Evolutionary conservation across 2,329 filamentous ascomycete species (phyloP).

Genomic region (Microdochium paspali): DNA sequence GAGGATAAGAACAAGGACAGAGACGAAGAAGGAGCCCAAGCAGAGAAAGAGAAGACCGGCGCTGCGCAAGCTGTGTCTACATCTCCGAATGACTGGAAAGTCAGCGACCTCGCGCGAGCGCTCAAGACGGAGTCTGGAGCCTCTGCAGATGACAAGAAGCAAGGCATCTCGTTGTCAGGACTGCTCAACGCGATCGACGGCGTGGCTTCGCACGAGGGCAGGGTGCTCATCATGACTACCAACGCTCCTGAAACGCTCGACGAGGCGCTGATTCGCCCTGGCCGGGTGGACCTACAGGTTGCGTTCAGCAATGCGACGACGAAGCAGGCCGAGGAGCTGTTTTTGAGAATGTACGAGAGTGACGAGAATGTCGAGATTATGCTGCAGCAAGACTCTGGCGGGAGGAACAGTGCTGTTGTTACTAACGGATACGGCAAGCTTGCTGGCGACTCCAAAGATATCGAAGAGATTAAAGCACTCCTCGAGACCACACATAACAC

Average conservation of each 20-base stretch:
- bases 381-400: background rate
- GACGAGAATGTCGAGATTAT: constrained; percentile 16
- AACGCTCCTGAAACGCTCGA: constrained; percentile 68
- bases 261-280: constrained; percentile 63
- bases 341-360: constrained; percentile 50
- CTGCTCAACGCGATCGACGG: constrained; percentile 79
- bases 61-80: too few relatives aligned
- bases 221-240: constrained; percentile 75
- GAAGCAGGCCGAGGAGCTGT: constrained; percentile 46
- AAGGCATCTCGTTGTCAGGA: constrained; percentile 64
- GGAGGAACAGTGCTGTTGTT: background rate
- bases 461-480: too few relatives aligned
- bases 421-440: background rate
- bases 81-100: constrained; percentile 21
- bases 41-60: too few relatives aligned
- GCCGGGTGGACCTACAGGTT: constrained; percentile 62
- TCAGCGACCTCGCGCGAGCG: constrained; percentile 31
- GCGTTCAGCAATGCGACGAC: constrained; percentile 49
- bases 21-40: background rate
- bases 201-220: constrained; percentile 68
- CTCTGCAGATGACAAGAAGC: constrained; percentile 23
- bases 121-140: constrained; percentile 27
- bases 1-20: background rate
- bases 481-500: too few relatives aligned
- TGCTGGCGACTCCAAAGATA: background rate